Percentiles rank a stretch among this genome's conserved stretches.
Evolutionary conservation across 306 rosid genomes (phyloP).

Genomic region (Prunus mume): DNA sequence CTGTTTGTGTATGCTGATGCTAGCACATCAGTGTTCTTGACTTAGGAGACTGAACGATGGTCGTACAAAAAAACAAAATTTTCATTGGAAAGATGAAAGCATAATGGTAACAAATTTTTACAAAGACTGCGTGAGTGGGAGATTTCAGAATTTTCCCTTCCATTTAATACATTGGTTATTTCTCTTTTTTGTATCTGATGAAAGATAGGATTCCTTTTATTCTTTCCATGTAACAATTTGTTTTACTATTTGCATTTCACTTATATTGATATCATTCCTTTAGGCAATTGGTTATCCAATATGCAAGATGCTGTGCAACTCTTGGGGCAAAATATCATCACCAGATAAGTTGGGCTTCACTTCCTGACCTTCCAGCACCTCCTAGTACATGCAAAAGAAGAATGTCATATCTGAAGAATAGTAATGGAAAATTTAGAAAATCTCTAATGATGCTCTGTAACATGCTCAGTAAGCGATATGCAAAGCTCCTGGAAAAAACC

Average conservation of each 20-base stretch:
- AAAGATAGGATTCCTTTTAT: neutral
- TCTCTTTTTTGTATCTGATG: no score
- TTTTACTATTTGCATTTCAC: conserved; percentile 18
- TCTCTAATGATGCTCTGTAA: conserved; percentile 77
- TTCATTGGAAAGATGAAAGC: no score
- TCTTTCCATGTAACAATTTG: neutral
- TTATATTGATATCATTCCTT: conserved; percentile 6
- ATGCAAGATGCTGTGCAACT: conserved; percentile 69
- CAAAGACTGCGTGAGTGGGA: no score
- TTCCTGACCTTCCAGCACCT: conserved; percentile 78
- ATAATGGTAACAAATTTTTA: no score
- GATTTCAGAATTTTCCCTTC: no score
- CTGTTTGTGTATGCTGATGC: no score
- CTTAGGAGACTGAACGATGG: no score
- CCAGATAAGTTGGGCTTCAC: conserved; percentile 64
- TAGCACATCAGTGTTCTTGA: no score
- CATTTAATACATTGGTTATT: no score
- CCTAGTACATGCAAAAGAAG: conserved; percentile 66
- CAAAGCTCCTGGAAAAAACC: conserved; percentile 47
- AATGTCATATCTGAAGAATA: conserved; percentile 49
- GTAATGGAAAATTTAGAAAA: conserved; percentile 56
- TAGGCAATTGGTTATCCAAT: conserved; percentile 83
- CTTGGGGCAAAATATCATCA: conserved; percentile 59
- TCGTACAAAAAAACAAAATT: no score
- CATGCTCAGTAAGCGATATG: conserved; percentile 66